Evolutionary conservation across 2,329 filamentous ascomycete genomes (phyloP).

Genomic region (Sclerotinia nivalis): DNA sequence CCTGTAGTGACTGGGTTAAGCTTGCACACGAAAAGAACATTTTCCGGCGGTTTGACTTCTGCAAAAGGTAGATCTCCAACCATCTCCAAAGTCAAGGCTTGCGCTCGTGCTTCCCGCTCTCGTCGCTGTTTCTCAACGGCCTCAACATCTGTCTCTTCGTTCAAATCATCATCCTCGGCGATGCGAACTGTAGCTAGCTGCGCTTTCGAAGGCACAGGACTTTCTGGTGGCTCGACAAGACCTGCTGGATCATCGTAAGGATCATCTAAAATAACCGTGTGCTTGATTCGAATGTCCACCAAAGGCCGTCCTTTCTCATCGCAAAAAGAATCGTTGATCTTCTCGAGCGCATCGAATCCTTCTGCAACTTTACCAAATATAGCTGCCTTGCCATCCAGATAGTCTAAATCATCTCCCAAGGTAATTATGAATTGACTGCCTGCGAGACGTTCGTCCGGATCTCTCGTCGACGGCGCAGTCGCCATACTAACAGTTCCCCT

Average conservation of each 20-base stretch:
- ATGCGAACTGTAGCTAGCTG: conserved; percentile 92
- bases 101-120: conserved; percentile 87
- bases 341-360: conserved; percentile 90
- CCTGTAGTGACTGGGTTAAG: conserved; percentile 90
- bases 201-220: conserved; percentile 77
- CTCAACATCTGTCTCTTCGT: conserved; percentile 75
- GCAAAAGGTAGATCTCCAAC: conserved; percentile 97
- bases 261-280: conserved; percentile 89
- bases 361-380: conserved; percentile 96
- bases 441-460: conserved; percentile 79
- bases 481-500: conserved; percentile 96
- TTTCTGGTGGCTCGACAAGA: conserved; percentile 73
- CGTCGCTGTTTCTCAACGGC: conserved; percentile 74
- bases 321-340: conserved; percentile 86
- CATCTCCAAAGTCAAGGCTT: conserved; percentile 94
- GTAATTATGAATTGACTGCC: conserved; percentile 95
- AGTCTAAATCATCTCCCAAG: conserved; percentile 84
- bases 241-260: conserved; percentile 82
- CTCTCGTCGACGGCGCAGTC: conserved; percentile 72
- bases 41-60: conserved; percentile 95
- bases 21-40: conserved; percentile 97
- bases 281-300: conserved; percentile 91
- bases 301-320: conserved; percentile 84
- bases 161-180: conserved; percentile 80
- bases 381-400: conserved; percentile 87